Evolutionary conservation across 768 basidiomycete species (phyloP), one percentile per base, ranked within the genome.

Genomic region (Pholiota conissans): DNA sequence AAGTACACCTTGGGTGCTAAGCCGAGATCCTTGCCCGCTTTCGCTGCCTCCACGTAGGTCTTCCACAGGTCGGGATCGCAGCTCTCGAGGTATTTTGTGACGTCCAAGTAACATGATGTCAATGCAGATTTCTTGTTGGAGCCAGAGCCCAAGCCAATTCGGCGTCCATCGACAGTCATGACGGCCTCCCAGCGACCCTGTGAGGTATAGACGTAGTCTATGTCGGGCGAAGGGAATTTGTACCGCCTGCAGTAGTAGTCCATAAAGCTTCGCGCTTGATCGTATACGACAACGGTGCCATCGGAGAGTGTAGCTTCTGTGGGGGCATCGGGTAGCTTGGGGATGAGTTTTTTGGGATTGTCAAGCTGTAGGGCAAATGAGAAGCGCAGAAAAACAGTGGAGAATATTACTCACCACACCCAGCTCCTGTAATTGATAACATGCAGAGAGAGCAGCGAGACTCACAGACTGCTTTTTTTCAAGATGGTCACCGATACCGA

Each of bases 211-310:
- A 67, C 63, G 58, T 81, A 89, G 13, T 79, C 77, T 58, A 96
- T 72, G 49, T 90, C 88, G 2, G 93, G 92, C 60, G 82, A 83
- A 9, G 80, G 77, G 65, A 95, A 95, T 24, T 76, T 75, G 69
- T 85, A 97, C 32, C 85, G 79, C 45, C 85, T 82, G 68, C 94
- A 96, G 65, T 98, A 98, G 70, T 90, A 98, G 61, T 95, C 95
- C 89, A 97, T 95, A 76, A 98, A 98, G 58, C 82, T 84, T 49
- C 89, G 84, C 3, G 93, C 93, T 51, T 81, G 81, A 51, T 92
- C 90, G 50, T 87, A 87, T 6, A 74, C 75, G 60, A 95, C 81
- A 20, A 73, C 65, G 10, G 83, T 79, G 24, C 85, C 84, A 65
- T 93, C 89, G 2, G 86, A 83, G 10, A 95, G 75, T 8, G 60